Evolutionary conservation across 1,284 basidiomycete genomes (phyloP).

Genomic region (Sanghuangporus baumii): DNA sequence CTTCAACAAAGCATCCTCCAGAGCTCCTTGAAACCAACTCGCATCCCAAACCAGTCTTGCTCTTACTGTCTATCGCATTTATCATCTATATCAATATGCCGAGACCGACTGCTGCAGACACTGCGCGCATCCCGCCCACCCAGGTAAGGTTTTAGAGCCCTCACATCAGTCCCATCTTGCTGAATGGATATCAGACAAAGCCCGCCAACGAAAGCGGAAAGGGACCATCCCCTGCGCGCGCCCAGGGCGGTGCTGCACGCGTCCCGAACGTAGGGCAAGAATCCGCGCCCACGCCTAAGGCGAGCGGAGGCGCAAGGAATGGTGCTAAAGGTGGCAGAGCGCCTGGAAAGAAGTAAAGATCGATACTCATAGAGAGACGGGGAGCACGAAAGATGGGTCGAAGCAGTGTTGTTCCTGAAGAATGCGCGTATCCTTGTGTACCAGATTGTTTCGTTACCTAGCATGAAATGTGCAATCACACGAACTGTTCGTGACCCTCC

Average conservation of each 20-base stretch:
- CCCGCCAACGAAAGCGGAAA: constrained; percentile 28
- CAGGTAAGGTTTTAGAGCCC: constrained; percentile 22
- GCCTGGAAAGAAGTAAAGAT: neutral
- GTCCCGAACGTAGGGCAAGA: constrained; percentile 20
- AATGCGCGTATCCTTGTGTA: neutral
- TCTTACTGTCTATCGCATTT: neutral
- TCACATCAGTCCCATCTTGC: neutral
- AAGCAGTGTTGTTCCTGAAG: neutral
- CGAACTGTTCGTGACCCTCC: neutral
- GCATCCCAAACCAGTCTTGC: neutral
- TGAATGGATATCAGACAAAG: constrained; percentile 25
- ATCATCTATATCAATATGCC: neutral
- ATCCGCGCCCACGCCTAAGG: neutral
- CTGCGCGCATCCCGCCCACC: constrained; percentile 29
- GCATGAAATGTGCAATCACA: neutral
- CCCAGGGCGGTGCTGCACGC: constrained; percentile 25
- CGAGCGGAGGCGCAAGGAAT: neutral
- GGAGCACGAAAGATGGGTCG: neutral
- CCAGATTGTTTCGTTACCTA: neutral
- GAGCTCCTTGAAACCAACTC: neutral
- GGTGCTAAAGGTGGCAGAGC: neutral
- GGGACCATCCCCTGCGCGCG: constrained; percentile 27
- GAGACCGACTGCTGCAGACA: constrained; percentile 22
- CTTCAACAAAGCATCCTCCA: neutral
- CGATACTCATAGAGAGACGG: neutral